These are phyloP conservation scores for Nannizziopsis barbatae DNA, from an alignment of 2,329 filamentous ascomycete species.

Conservation along the genomic window DNA sequence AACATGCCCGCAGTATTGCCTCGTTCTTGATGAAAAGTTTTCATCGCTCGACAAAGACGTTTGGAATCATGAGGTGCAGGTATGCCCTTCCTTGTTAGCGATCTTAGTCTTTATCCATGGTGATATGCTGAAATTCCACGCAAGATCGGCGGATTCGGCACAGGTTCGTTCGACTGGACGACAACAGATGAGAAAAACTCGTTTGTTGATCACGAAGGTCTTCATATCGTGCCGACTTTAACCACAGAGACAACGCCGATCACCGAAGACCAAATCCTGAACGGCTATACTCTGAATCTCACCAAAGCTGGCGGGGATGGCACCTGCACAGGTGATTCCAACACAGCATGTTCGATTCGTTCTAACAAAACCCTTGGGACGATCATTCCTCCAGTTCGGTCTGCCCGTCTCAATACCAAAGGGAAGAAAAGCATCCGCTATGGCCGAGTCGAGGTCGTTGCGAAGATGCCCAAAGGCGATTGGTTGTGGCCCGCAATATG, in stretches of 20 bases:
- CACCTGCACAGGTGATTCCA: slow-evolving; percentile 33
- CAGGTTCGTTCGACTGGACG: slow-evolving; percentile 47
- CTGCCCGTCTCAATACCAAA: slow-evolving; percentile 40
- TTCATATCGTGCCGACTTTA: slow-evolving; percentile 47
- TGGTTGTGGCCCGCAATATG: slow-evolving; percentile 46
- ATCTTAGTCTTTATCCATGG: not conserved
- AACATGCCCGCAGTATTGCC: slow-evolving; percentile 36
- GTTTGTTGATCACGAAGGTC: slow-evolving; percentile 39
- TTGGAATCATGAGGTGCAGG: slow-evolving; percentile 43
- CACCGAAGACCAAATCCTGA: slow-evolving; percentile 19
- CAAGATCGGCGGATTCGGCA: slow-evolving; percentile 36
- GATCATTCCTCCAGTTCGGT: slow-evolving; percentile 43
- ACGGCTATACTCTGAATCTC: slow-evolving; percentile 33
- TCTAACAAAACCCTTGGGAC: slow-evolving; percentile 36
- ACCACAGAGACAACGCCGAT: slow-evolving; percentile 30
- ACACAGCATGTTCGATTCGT: slow-evolving; percentile 29
- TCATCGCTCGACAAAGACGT: slow-evolving; percentile 33
- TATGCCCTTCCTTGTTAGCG: slow-evolving; percentile 25
- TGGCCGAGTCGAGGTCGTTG: slow-evolving; percentile 44
- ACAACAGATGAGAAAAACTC: slow-evolving; percentile 40
- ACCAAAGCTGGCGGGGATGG: slow-evolving; percentile 26
- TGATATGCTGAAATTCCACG: not conserved
- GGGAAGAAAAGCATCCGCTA: slow-evolving; percentile 40
- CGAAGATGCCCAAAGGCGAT: slow-evolving; percentile 43
- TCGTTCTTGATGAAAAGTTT: slow-evolving; percentile 44